A percentile compares a stretch with the other conserved stretches of the same genome.
Evolutionary conservation across 192 early-diverging fungal species (phyloP).

Genomic region (Geranomyces michiganensis): DNA sequence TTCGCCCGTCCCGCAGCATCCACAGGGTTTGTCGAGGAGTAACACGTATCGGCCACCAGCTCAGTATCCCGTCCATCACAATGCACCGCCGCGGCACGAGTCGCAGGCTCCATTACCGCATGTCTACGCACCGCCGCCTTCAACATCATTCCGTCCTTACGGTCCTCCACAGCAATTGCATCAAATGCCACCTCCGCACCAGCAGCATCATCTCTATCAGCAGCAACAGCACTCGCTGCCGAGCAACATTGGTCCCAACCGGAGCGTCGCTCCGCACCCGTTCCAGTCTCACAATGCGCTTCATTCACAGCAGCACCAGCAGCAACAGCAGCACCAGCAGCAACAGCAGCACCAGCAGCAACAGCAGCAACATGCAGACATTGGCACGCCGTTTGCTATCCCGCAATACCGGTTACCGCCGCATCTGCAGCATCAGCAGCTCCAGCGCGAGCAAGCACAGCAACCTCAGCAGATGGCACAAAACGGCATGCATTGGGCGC

Average conservation of each 20-base stretch:
- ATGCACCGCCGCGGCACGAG: not conserved
- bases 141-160: not conserved
- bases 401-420: not conserved
- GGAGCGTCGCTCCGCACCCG: slow-evolving; percentile 2
- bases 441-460: not conserved
- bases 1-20: not conserved
- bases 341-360: slow-evolving; percentile 1
- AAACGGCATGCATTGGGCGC: too few relatives aligned
- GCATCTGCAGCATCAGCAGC: slow-evolving; percentile 4
- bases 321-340: slow-evolving; percentile 3
- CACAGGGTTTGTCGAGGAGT: not conserved
- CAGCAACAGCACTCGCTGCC: not conserved
- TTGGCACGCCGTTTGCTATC: slow-evolving; percentile 1
- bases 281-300: slow-evolving; percentile 1
- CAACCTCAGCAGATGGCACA: too few relatives aligned
- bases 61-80: not conserved
- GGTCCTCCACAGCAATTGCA: too few relatives aligned
- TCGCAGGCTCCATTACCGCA: not conserved
- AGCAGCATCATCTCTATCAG: not conserved
- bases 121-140: slow-evolving; percentile 3
- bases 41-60: not conserved
- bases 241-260: not conserved
- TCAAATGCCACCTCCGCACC: too few relatives aligned
- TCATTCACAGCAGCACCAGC: not conserved
- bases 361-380: not conserved